Base-by-base conservation (phyloP, 345 rosid species). In the Ricinus communis region DNA sequence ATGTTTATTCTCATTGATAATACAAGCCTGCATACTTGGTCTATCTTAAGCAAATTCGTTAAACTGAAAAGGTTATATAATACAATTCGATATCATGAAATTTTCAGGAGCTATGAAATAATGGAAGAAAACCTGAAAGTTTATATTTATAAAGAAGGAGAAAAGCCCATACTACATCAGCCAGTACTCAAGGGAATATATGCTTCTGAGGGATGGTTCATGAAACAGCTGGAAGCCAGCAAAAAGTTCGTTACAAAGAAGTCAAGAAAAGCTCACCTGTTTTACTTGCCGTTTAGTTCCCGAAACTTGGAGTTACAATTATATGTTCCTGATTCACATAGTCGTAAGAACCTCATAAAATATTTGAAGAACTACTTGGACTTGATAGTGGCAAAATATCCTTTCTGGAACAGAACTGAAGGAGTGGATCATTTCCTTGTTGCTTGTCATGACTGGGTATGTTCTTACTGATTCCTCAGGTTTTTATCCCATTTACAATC, bases 151-250 rank as follows among this genome's bases (percentile, higher is more conserved):
- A 83, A 62, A 81, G 98, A 94, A 84, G 98, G 98, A 66, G 83
- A 81, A 79, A 85, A 71, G 76, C 97, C 98, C 0, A 77, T 94
- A 65, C 31, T 94, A 30, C 98, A 94, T 75, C 77, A 59, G 67
- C 91, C 97, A 4, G 76, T 81, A 31, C 90, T 91, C 30, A 65
- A 85, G 80, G 98, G 98, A 52, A 91, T 94, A 85, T 94, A 94
- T 74, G 96, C 98, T 67, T 94, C 97, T 13, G 98, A 94, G 70
- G 97, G 98, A 76, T 94, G 98, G 98, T 94, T 94, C 77, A 91
- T 94, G 98, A 94, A 84, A 85, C 87, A 74, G 63, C 77, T 94
- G 70, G 86, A 88, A 75, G 73, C 85, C 55, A 87, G 83, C 88
- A 87, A 74, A 82, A 81, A 81, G 58, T 88, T 88, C 79, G 85